These are phyloP conservation scores for Camellia japonica DNA, from an alignment of 148 eudicot species.

Conservation along the genomic window DNA sequence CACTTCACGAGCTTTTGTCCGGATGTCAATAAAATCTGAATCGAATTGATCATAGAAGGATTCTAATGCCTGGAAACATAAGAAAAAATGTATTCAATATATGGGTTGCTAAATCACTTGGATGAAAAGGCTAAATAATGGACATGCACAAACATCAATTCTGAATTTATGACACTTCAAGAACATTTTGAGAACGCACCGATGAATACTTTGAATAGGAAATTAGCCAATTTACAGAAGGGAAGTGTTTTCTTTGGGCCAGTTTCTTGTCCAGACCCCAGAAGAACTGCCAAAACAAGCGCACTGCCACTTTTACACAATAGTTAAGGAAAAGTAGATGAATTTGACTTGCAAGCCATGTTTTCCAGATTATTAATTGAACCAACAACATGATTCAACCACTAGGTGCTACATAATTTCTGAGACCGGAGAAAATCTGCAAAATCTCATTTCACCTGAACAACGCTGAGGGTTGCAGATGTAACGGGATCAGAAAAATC, in stretches of 20 bases:
- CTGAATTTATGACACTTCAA: neutral
- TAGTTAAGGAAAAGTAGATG: neutral
- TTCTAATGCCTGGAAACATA: constrained; percentile 71
- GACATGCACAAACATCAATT: neutral
- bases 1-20: constrained; percentile 98
- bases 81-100: neutral
- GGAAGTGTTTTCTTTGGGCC: constrained; percentile 98
- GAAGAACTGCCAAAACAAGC: constrained; percentile 59
- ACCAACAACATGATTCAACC: neutral
- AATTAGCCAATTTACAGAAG: constrained; percentile 99
- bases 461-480: constrained; percentile 96
- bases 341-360: neutral
- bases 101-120: neutral
- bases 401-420: neutral
- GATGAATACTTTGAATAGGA: constrained; percentile 95
- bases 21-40: constrained; percentile 81
- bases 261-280: constrained; percentile 99
- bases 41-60: constrained; percentile 86
- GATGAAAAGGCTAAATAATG: neutral
- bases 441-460: constrained; percentile 57
- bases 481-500: constrained; percentile 99
- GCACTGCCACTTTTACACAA: constrained; percentile 7
- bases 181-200: constrained; percentile 39
- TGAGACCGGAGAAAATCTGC: neutral
- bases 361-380: neutral